phyloP scores from a whole-genome alignment of 2,329 filamentous ascomycete genomes.

The Neofusicoccum parvum region DNA sequence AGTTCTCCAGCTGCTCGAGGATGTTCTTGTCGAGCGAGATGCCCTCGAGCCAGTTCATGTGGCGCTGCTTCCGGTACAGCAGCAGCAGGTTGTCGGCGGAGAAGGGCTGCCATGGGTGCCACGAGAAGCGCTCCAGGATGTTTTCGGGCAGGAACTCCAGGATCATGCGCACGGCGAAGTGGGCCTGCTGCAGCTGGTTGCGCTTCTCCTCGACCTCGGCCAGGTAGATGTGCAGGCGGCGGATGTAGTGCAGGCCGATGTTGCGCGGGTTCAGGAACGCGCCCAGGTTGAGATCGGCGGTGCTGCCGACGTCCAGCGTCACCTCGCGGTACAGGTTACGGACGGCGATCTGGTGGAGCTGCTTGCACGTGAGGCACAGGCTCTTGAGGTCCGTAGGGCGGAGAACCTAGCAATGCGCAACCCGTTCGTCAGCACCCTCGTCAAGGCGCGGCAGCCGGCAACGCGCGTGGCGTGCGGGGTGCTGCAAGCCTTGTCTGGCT shows the following conservation, averaged over 20 bases:
- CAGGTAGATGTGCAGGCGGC: constrained; percentile 50
- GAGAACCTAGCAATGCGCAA: constrained; percentile 35
- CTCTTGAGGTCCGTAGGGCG: constrained; percentile 52
- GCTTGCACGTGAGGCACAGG: constrained; percentile 50
- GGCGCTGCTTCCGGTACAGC: constrained; percentile 52
- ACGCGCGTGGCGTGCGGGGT: constrained; percentile 25
- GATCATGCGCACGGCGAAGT: constrained; percentile 52
- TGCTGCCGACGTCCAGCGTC: constrained; percentile 49
- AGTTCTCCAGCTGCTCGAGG: constrained; percentile 45
- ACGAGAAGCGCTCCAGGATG: constrained; percentile 53
- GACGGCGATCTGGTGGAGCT: constrained; percentile 50
- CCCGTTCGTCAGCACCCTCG: constrained; percentile 18
- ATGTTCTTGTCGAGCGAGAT: constrained; percentile 48
- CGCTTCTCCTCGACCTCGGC: constrained; percentile 48
- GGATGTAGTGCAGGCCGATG: constrained; percentile 49
- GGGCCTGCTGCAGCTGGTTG: constrained; percentile 48
- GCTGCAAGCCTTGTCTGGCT: constrained; percentile 11
- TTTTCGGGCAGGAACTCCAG: constrained; percentile 52
- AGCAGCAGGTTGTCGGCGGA: constrained; percentile 51
- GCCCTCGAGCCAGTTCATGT: constrained; percentile 52
- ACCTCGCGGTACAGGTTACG: constrained; percentile 51
- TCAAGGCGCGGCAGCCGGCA: neutral
- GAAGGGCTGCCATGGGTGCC: constrained; percentile 54
- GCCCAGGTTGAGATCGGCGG: constrained; percentile 46
- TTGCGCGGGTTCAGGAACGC: constrained; percentile 51